Evolutionary conservation across 495 filamentous ascomycete genomes (phyloP).

Genomic region (Penicillium pulvis): DNA sequence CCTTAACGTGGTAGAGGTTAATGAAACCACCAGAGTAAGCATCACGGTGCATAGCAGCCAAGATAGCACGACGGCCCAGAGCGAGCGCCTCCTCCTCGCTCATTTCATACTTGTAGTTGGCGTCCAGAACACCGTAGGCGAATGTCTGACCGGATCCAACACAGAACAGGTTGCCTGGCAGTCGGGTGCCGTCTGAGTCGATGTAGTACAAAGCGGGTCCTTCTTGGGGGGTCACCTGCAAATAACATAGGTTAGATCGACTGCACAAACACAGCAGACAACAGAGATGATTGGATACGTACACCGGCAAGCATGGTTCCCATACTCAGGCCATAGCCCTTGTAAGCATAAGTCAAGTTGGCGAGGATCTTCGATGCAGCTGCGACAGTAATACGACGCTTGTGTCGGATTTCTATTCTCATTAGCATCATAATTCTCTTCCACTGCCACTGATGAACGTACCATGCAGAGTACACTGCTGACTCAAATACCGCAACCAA

Average conservation of each 20-base stretch:
- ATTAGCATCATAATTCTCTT: background rate
- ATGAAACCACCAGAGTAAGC: constrained; percentile 98
- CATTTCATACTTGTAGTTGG: constrained; percentile 90
- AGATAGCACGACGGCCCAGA: constrained; percentile 84
- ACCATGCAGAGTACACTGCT: constrained; percentile 96
- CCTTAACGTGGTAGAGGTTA: constrained; percentile 98
- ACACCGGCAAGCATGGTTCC: constrained; percentile 99
- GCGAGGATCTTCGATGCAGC: constrained; percentile 98
- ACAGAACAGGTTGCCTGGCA: constrained; percentile 95
- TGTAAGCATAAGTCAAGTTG: constrained; percentile 97
- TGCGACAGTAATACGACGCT: constrained; percentile 95
- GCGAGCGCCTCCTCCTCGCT: constrained; percentile 83
- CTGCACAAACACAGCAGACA: background rate
- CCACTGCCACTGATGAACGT: constrained; percentile 14
- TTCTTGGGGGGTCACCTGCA: constrained; percentile 77
- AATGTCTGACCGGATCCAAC: constrained; percentile 98
- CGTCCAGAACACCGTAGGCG: constrained; percentile 95
- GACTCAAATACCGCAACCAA: constrained; percentile 97
- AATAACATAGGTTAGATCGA: background rate
- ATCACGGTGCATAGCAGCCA: constrained; percentile 97
- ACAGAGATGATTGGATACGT: constrained; percentile 16
- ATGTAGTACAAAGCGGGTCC: constrained; percentile 98
- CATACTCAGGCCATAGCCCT: constrained; percentile 97
- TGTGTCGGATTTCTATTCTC: constrained; percentile 83
- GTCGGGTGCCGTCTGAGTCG: constrained; percentile 92